phyloP scores from a whole-genome alignment of 192 early-diverging fungal genomes.

The Backusella tarrabulga region DNA sequence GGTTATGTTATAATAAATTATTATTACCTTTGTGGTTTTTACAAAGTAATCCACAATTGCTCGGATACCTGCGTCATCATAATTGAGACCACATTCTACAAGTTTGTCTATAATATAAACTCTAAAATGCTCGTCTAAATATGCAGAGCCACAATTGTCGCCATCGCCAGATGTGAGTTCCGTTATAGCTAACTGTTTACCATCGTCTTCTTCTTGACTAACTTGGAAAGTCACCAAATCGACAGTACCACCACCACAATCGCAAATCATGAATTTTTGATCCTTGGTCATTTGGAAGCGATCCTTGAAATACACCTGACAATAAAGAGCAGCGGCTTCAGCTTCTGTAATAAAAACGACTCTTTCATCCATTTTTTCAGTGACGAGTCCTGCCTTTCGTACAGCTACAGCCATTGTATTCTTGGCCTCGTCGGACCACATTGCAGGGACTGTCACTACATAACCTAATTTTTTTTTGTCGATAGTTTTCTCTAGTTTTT shows the following conservation, averaged over 20 bases:
- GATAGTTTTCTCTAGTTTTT: slow-evolving; percentile 32
- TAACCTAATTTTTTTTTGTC: slow-evolving; percentile 36
- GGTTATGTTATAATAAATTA: not conserved
- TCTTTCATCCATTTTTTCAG: slow-evolving; percentile 25
- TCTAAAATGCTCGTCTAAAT: slow-evolving; percentile 47
- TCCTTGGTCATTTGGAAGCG: slow-evolving; percentile 33
- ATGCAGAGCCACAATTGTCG: slow-evolving; percentile 50
- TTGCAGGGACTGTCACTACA: slow-evolving; percentile 48
- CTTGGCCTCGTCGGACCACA: slow-evolving; percentile 53
- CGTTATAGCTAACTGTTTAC: slow-evolving; percentile 20
- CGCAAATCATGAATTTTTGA: slow-evolving; percentile 48
- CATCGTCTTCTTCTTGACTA: not conserved
- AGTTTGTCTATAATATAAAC: slow-evolving; percentile 43
- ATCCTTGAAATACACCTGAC: slow-evolving; percentile 40
- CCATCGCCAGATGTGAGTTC: slow-evolving; percentile 57
- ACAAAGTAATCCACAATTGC: slow-evolving; percentile 46
- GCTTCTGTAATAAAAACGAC: slow-evolving; percentile 47
- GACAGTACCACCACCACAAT: slow-evolving; percentile 54
- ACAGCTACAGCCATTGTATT: slow-evolving; percentile 52
- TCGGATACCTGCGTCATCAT: slow-evolving; percentile 25
- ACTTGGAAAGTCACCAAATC: slow-evolving; percentile 53
- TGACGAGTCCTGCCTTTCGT: slow-evolving; percentile 47
- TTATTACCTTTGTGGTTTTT: slow-evolving; percentile 45
- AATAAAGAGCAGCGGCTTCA: slow-evolving; percentile 56
- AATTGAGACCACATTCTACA: slow-evolving; percentile 28